phyloP scores from a whole-genome alignment of 305 asterid genomes.

The Petunia hybrid region DNA sequence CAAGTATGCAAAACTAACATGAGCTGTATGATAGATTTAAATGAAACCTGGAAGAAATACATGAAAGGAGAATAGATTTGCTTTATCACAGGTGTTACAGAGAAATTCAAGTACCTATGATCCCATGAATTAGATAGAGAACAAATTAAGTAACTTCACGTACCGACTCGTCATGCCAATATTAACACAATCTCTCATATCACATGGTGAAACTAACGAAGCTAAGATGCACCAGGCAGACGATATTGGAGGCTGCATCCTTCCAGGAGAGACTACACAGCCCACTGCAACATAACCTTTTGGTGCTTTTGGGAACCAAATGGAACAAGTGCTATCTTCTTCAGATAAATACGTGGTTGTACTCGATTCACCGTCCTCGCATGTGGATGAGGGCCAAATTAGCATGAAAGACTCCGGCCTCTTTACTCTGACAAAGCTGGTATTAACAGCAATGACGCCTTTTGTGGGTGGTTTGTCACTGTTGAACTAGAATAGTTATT shows the following conservation, averaged over 20 bases:
- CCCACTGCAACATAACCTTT: slow-evolving; percentile 93
- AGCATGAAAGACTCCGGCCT: slow-evolving; percentile 83
- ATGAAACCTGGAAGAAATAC: neutral
- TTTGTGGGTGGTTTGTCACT: slow-evolving; percentile 96
- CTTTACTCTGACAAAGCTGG: slow-evolving; percentile 84
- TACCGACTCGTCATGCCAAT: slow-evolving; percentile 63
- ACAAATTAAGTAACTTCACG: slow-evolving; percentile 38
- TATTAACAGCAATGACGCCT: slow-evolving; percentile 89
- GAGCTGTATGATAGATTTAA: slow-evolving; percentile 16
- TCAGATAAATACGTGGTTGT: slow-evolving; percentile 39
- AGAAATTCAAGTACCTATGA: neutral
- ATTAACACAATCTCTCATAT: slow-evolving; percentile 82
- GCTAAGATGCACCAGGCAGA: slow-evolving; percentile 88
- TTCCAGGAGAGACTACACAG: slow-evolving; percentile 89
- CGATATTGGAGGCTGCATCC: slow-evolving; percentile 69
- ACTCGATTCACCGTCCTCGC: slow-evolving; percentile 46
- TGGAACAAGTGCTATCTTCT: slow-evolving; percentile 62
- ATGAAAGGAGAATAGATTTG: neutral
- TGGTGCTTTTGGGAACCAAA: slow-evolving; percentile 99
- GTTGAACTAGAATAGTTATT: slow-evolving; percentile 38
- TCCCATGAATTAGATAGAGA: slow-evolving; percentile 27
- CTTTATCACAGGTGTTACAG: neutral
- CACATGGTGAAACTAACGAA: slow-evolving; percentile 84
- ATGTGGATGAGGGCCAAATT: slow-evolving; percentile 68
- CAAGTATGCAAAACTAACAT: slow-evolving; percentile 20